These are phyloP conservation scores for Kondoa subrosea DNA, from an alignment of 768 basidiomycete species.

Conservation along the genomic window DNA sequence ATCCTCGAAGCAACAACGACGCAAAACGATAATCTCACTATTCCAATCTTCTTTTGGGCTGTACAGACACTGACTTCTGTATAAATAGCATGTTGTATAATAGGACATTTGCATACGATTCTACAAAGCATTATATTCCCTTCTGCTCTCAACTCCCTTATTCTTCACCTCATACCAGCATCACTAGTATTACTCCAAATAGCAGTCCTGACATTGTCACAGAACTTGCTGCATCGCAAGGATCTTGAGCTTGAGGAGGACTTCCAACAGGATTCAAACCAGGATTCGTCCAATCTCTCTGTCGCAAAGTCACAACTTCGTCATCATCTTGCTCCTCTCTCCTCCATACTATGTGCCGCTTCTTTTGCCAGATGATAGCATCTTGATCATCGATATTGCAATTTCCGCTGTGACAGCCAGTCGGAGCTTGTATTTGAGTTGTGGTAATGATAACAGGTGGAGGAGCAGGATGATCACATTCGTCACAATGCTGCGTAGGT, in stretches of 20 bases:
- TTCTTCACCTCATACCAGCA: neutral
- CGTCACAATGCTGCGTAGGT: too few species aligned
- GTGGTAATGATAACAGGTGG: neutral
- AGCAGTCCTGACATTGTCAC: neutral
- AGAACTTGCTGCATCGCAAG: neutral
- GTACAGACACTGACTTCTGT: slow-evolving; percentile 43
- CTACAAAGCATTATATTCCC: neutral
- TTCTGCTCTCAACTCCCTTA: neutral
- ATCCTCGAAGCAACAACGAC: slow-evolving; percentile 77
- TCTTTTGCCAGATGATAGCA: neutral
- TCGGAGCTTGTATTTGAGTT: neutral
- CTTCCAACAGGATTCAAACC: neutral
- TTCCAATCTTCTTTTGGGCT: slow-evolving; percentile 94
- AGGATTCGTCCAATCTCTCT: neutral
- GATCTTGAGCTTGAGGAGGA: neutral
- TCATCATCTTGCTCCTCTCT: neutral
- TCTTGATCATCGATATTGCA: neutral
- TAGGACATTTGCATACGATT: neutral
- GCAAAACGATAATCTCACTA: slow-evolving; percentile 92
- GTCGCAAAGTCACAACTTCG: too few species aligned
- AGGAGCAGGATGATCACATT: neutral
- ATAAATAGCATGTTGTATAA: neutral
- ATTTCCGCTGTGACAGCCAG: neutral
- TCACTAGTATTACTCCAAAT: neutral
- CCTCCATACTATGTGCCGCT: neutral